phyloP scores from a whole-genome alignment of 2,329 filamentous ascomycete species.

The Fusarium multiceps region DNA sequence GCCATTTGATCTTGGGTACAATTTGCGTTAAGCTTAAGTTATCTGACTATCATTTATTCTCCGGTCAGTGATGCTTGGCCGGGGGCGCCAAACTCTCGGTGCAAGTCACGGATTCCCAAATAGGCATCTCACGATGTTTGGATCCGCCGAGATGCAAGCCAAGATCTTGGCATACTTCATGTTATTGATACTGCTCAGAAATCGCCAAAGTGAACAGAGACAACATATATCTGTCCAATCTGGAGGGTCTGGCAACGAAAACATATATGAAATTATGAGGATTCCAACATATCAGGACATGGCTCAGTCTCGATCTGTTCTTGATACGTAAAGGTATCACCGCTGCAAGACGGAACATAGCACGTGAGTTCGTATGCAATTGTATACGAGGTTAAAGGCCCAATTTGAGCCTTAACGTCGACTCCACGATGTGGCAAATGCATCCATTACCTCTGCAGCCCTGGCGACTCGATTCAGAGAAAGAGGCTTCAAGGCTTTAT shows the following conservation, averaged over 20 bases:
- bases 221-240: not conserved
- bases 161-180: conserved; percentile 18
- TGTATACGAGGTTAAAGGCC: not conserved
- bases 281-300: not conserved
- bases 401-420: not conserved
- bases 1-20: not conserved
- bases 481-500: not conserved
- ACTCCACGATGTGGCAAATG: not conserved
- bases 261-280: not conserved
- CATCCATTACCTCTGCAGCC: not conserved
- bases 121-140: conserved; percentile 1
- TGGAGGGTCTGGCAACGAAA: not conserved
- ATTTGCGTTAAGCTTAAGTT: conserved; percentile 5
- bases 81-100: conserved; percentile 2
- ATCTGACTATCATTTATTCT: conserved; percentile 2
- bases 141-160: not conserved
- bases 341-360: not conserved
- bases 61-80: not conserved
- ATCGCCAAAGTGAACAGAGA: not conserved
- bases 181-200: not conserved
- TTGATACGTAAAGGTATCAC: not conserved
- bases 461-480: not conserved
- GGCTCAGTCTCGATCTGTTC: not conserved
- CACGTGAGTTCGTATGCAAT: not conserved
- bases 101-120: not conserved